Conservation (phyloP, 1,284 basidiomycete genomes). For the Chiua sp. region DNA sequence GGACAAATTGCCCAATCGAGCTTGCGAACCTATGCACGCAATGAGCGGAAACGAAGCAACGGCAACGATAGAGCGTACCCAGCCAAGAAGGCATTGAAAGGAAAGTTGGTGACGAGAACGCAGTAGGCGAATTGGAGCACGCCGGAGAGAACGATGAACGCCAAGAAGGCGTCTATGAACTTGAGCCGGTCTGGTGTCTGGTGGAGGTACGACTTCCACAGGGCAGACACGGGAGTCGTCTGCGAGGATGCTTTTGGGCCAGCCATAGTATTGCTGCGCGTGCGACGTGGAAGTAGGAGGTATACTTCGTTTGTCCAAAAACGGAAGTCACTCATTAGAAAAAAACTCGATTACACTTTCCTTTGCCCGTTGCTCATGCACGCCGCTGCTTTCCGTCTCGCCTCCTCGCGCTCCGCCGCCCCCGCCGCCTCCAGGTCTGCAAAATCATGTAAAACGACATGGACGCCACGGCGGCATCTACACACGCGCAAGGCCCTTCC, state of each 20-base stretch:
- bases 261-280: slow-evolving; percentile 22
- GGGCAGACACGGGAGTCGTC: slow-evolving; percentile 55
- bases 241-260: slow-evolving; percentile 42
- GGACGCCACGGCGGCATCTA: slow-evolving; percentile 42
- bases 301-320: slow-evolving; percentile 15
- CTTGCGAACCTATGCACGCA: slow-evolving; percentile 77
- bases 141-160: slow-evolving; percentile 93
- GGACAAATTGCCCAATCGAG: slow-evolving; percentile 95
- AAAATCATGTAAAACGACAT: slow-evolving; percentile 12
- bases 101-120: slow-evolving; percentile 90
- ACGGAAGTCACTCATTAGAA: slow-evolving; percentile 6
- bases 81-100: slow-evolving; percentile 96
- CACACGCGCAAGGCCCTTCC: slow-evolving; percentile 64
- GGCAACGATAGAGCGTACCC: slow-evolving; percentile 65
- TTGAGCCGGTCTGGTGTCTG: slow-evolving; percentile 87
- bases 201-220: slow-evolving; percentile 81
- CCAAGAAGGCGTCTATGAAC: slow-evolving; percentile 91
- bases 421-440: slow-evolving; percentile 21
- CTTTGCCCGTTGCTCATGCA: slow-evolving; percentile 28
- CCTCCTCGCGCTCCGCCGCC: slow-evolving; percentile 23
- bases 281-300: slow-evolving; percentile 32
- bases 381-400: slow-evolving; percentile 28
- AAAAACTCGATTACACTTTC: neutral
- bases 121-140: slow-evolving; percentile 93
- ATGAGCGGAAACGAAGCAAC: slow-evolving; percentile 1